Conservation (phyloP, 1,139 yeast genomes). For the Kodamaea alishanica region DNA sequence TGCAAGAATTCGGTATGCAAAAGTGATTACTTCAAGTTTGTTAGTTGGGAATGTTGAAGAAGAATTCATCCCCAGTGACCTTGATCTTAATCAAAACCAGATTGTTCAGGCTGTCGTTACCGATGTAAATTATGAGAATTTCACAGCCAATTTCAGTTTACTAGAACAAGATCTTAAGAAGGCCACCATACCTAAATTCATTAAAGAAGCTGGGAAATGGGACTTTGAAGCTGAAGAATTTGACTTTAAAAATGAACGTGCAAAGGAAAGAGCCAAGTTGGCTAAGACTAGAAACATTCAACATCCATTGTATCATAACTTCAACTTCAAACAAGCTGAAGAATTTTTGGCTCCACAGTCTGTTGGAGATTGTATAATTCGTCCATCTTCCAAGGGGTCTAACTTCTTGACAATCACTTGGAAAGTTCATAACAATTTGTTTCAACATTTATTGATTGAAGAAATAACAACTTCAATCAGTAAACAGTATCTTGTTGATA, state of each 20-base stretch:
- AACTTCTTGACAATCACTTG: conserved; percentile 91
- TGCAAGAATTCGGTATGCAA: conserved; percentile 39
- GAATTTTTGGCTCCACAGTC: conserved; percentile 84
- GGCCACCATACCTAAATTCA: conserved; percentile 50
- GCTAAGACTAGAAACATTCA: conserved; percentile 70
- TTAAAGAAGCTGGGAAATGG: conserved; percentile 71
- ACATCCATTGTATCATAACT: conserved; percentile 86
- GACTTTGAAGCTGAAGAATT: conserved; percentile 71
- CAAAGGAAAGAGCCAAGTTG: conserved; percentile 54
- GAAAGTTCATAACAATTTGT: conserved; percentile 89
- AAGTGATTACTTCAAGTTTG: conserved; percentile 71
- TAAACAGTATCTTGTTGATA: conserved; percentile 64
- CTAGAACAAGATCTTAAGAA: conserved; percentile 61
- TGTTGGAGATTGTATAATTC: conserved; percentile 88
- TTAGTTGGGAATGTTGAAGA: conserved; percentile 72
- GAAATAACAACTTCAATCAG: conserved; percentile 61
- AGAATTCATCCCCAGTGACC: conserved; percentile 56
- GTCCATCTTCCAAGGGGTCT: conserved; percentile 90
- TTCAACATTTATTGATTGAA: conserved; percentile 85
- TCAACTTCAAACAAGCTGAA: conserved; percentile 86
- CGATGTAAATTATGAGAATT: conserved; percentile 64
- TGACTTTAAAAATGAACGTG: conserved; percentile 58
- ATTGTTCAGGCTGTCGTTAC: conserved; percentile 81
- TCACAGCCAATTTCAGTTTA: conserved; percentile 72
- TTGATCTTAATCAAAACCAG: conserved; percentile 58